A percentile compares a stretch with the other conserved stretches of the same genome.
Conservation (phyloP, 2,329 filamentous ascomycete genomes). For the Exophiala xenobiotica region DNA sequence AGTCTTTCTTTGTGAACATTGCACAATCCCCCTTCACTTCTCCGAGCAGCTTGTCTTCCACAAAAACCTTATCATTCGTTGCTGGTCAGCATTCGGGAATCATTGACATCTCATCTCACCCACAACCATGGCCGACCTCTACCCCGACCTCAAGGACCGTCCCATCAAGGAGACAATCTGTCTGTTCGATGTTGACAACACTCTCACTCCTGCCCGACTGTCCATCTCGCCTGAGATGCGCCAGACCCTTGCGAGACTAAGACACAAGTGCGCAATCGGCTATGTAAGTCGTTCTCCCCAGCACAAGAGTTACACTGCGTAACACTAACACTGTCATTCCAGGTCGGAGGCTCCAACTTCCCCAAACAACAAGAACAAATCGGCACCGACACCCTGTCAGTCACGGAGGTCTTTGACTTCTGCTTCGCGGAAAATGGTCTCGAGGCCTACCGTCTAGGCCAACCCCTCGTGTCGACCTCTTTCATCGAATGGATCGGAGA, state of each 20-base stretch:
- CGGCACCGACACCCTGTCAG: conserved; percentile 64
- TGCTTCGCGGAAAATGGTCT: conserved; percentile 97
- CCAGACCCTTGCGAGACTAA: conserved; percentile 71
- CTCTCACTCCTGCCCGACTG: conserved; percentile 81
- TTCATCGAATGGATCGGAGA: conserved; percentile 95
- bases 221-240: conserved; percentile 77
- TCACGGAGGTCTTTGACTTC: conserved; percentile 91
- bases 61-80: not conserved
- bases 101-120: not conserved
- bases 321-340: conserved; percentile 2
- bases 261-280: conserved; percentile 84
- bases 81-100: not conserved
- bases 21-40: not conserved
- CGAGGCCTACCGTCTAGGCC: conserved; percentile 81
- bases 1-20: not conserved
- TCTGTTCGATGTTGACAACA: conserved; percentile 95
- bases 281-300: conserved; percentile 51
- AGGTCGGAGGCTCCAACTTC: conserved; percentile 84
- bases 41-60: too few relatives aligned
- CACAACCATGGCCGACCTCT: conserved; percentile 40
- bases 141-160: conserved; percentile 76
- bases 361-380: conserved; percentile 96
- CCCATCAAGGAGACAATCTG: conserved; percentile 89
- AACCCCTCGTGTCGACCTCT: conserved; percentile 70
- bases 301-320: too few relatives aligned